Evolutionary conservation across 2,329 filamentous ascomycete genomes (phyloP).

Genomic region (Sclerotinia minor): DNA sequence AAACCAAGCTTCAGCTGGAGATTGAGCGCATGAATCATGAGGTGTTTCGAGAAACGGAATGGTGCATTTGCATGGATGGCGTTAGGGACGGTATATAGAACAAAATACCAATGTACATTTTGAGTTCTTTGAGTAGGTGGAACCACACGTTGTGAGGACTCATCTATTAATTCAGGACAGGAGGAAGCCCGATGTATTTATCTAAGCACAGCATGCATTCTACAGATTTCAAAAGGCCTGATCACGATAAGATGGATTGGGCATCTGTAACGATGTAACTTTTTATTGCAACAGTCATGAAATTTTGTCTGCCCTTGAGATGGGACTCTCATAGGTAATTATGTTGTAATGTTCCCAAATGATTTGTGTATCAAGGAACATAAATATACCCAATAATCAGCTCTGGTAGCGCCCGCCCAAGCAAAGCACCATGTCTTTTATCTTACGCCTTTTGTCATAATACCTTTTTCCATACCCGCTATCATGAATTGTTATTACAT

Average conservation of each 20-base stretch:
- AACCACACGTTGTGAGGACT: background rate
- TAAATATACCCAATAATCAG: constrained; percentile 11
- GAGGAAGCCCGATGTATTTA: background rate
- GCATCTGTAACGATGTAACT: background rate
- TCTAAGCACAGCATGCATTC: background rate
- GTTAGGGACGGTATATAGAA: constrained; percentile 17
- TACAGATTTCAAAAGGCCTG: background rate
- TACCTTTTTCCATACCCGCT: constrained; percentile 15
- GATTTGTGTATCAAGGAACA: background rate
- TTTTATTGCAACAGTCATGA: background rate
- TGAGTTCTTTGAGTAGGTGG: background rate
- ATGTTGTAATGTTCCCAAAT: background rate
- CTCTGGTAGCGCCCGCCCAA: constrained; percentile 10
- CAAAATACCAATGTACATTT: background rate
- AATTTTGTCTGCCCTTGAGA: background rate
- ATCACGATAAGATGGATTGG: background rate
- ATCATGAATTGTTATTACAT: constrained; percentile 22
- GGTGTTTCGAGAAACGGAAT: constrained; percentile 4
- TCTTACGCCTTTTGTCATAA: constrained; percentile 10
- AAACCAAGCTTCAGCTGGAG: constrained; percentile 32
- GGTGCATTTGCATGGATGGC: constrained; percentile 18
- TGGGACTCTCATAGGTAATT: background rate
- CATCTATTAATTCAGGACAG: background rate
- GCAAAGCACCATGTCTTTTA: constrained; percentile 15
- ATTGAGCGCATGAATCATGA: constrained; percentile 29